These are phyloP conservation scores for Irpex sp. DNA, from an alignment of 1,284 basidiomycete species.

Conservation along the genomic window DNA sequence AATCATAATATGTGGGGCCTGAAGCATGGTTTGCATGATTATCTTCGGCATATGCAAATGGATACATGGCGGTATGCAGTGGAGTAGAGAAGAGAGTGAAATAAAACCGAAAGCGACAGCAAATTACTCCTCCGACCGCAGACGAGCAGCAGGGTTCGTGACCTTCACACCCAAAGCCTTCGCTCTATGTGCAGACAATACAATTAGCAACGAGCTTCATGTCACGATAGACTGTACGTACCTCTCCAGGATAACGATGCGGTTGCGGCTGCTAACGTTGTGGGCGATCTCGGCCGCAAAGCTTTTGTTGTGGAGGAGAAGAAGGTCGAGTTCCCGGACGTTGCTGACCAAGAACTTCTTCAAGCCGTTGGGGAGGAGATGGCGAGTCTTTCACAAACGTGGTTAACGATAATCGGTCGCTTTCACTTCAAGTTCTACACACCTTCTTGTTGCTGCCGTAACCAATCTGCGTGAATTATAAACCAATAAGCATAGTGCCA, in stretches of 20 bases:
- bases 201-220: too few relatives aligned
- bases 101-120: slow-evolving; percentile 28
- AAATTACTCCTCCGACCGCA: slow-evolving; percentile 93
- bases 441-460: slow-evolving; percentile 84
- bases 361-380: slow-evolving; percentile 90
- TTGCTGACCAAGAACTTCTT: slow-evolving; percentile 95
- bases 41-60: slow-evolving; percentile 34
- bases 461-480: slow-evolving; percentile 50
- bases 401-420: not conserved
- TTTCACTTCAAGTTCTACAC: slow-evolving; percentile 3
- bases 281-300: slow-evolving; percentile 98
- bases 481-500: not conserved
- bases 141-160: slow-evolving; percentile 91
- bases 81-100: slow-evolving; percentile 20
- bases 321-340: slow-evolving; percentile 86
- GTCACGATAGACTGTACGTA: slow-evolving; percentile 29
- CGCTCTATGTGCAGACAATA: slow-evolving; percentile 48
- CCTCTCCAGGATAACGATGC: slow-evolving; percentile 89
- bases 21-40: slow-evolving; percentile 37
- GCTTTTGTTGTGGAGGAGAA: slow-evolving; percentile 97
- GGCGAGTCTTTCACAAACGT: slow-evolving; percentile 61
- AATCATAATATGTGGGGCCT: slow-evolving; percentile 15
- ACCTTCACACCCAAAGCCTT: slow-evolving; percentile 91
- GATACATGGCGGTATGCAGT: slow-evolving; percentile 33
- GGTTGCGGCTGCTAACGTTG: slow-evolving; percentile 96